A percentile compares a stretch with the other conserved stretches of the same genome.
Conservation (phyloP, 352 stramenopile species). For the Peronospora belbahrii region DNA sequence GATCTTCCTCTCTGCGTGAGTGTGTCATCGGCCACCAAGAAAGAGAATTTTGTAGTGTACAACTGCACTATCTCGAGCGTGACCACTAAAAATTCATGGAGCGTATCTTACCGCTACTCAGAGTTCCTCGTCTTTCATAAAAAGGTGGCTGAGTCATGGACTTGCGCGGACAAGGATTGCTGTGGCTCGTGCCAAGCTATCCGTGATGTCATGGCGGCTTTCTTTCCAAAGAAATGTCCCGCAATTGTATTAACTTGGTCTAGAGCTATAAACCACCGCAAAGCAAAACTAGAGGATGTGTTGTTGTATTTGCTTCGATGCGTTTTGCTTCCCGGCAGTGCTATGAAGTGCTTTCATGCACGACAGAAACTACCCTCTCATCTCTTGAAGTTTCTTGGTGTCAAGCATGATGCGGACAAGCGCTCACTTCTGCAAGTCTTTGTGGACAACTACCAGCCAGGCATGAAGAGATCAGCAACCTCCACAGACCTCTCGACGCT, state of each 20-base stretch:
- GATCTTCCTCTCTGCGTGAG: conserved; percentile 44
- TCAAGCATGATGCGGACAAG: conserved; percentile 38
- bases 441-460: conserved; percentile 45
- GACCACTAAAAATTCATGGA: conserved; percentile 38
- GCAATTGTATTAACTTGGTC: conserved; percentile 30
- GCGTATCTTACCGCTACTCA: conserved; percentile 53
- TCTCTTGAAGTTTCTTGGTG: conserved; percentile 54
- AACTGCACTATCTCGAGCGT: conserved; percentile 42
- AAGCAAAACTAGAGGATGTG: conserved; percentile 53
- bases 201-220: conserved; percentile 47
- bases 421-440: conserved; percentile 65
- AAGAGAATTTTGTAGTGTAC: conserved; percentile 40
- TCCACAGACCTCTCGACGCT: conserved; percentile 23
- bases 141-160: conserved; percentile 43
- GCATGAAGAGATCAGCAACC: conserved; percentile 27
- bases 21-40: conserved; percentile 27
- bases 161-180: conserved; percentile 48
- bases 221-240: conserved; percentile 54
- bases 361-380: conserved; percentile 40
- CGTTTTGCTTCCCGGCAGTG: conserved; percentile 51
- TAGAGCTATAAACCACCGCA: conserved; percentile 32
- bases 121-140: conserved; percentile 50
- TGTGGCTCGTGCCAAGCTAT: conserved; percentile 61
- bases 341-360: conserved; percentile 58
- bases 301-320: conserved; percentile 58